Conservation (phyloP, 306 rosid species). For the Cucurbita moschata region DNA sequence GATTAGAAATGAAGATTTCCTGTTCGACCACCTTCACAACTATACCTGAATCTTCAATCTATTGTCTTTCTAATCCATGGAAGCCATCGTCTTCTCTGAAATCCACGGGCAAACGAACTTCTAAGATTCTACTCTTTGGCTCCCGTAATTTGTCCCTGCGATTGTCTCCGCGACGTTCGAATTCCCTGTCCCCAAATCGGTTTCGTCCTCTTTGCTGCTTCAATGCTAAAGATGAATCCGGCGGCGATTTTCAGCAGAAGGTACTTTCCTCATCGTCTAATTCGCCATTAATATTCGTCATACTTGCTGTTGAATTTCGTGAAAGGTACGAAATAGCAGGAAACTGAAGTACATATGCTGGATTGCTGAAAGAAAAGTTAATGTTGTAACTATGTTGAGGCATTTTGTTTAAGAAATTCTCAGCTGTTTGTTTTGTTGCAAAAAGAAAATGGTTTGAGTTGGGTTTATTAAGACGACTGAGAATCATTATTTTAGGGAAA, state of each 20-base stretch:
- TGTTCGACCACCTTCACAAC: not conserved
- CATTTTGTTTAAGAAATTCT: not conserved
- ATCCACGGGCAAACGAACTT: slow-evolving; percentile 19
- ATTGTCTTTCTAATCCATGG: slow-evolving; percentile 17
- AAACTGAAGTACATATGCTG: not conserved
- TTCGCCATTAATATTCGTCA: not conserved
- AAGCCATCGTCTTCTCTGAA: slow-evolving; percentile 15
- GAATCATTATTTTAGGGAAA: slow-evolving; percentile 32
- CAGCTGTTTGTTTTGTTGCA: not conserved
- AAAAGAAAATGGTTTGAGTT: not conserved
- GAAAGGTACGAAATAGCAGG: not conserved
- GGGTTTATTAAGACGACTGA: not conserved
- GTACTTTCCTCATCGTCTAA: slow-evolving; percentile 13
- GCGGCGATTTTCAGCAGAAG: slow-evolving; percentile 26
- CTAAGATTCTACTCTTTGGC: slow-evolving; percentile 13
- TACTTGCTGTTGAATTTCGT: not conserved
- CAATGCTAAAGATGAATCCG: slow-evolving; percentile 35
- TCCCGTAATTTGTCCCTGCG: slow-evolving; percentile 9
- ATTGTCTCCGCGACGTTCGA: slow-evolving; percentile 2
- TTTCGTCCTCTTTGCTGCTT: slow-evolving; percentile 34
- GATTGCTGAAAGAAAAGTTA: not conserved
- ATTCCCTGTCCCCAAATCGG: not conserved
- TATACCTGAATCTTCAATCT: slow-evolving; percentile 21
- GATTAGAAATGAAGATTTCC: not conserved
- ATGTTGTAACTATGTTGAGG: not conserved